A percentile compares a stretch with the other conserved stretches of the same genome.
Conservation (phyloP, 257 asterid species). For the Nicotiana noctiflora region DNA sequence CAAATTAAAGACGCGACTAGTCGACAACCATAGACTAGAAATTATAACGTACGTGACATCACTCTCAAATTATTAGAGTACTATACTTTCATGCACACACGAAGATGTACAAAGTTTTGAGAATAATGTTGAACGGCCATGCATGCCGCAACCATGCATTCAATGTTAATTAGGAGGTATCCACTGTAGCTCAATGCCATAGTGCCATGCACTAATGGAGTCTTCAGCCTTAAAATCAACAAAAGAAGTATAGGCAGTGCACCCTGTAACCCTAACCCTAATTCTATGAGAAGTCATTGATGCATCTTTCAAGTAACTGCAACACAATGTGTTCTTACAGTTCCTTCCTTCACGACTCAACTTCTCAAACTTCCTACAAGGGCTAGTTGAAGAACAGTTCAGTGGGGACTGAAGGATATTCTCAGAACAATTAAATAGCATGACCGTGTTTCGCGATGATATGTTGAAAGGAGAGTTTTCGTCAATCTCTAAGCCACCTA, state of each 20-base stretch:
- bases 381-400: slow-evolving; percentile 35
- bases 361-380: slow-evolving; percentile 24
- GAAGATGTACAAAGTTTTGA: neutral
- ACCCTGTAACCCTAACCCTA: slow-evolving; percentile 28
- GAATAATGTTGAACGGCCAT: neutral
- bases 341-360: slow-evolving; percentile 4
- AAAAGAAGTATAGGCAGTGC: slow-evolving; percentile 33
- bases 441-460: slow-evolving; percentile 25
- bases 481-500: slow-evolving; percentile 28
- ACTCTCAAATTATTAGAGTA: neutral
- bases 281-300: slow-evolving; percentile 35
- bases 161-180: slow-evolving; percentile 9
- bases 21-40: neutral
- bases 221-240: slow-evolving; percentile 19
- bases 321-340: slow-evolving; percentile 29
- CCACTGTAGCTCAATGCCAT: slow-evolving; percentile 43
- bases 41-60: neutral
- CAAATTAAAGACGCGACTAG: neutral
- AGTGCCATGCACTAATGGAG: slow-evolving; percentile 23
- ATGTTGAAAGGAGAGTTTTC: slow-evolving; percentile 37
- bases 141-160: neutral
- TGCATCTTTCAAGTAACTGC: slow-evolving; percentile 32
- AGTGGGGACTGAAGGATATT: slow-evolving; percentile 25
- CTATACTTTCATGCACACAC: neutral
- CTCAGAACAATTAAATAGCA: slow-evolving; percentile 34